Evolutionary conservation across 176 grass and related monocot genomes (phyloP), one percentile per base, ranked within the genome.

Genomic region (Rhynchospora breviuscula): DNA sequence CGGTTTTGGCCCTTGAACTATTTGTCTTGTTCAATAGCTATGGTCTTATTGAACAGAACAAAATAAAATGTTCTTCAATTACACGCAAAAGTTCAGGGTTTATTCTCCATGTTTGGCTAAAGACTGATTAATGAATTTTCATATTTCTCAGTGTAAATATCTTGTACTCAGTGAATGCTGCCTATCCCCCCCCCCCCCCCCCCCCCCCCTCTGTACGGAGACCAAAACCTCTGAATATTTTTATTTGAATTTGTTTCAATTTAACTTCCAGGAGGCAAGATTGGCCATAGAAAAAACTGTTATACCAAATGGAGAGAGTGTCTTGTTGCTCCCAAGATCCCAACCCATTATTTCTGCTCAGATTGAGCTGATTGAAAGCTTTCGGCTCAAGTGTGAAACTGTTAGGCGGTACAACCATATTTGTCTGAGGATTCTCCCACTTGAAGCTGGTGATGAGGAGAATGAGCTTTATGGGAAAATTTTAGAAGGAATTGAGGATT

Each of bases 261-360:
- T 17, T 31, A 77, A 54, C 12, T 91, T 13, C 8, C 79, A 95
- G 93, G 93, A 98, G 71, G 86, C 86, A 31, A 95, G 96, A 86
- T 79, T 95, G 67, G 93, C 93, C 53, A 94, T 98, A 46, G 91
- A 95, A 49, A 89, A 91, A 62, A 79, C 90, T 47, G 93, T 98
- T 82, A 93, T 95, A 26, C 92, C 88, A 21, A 91, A 89, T 71
- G 89, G 91, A 59, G 80, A 98, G 83, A 84, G 79, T 8, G 71
- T 89, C 25, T 59, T 87, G 85, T 87, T 99, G 51, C 86, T 95
- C 26, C 85, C 93, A 4, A 87, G 96, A 63, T 86, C 85, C 19
- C 17, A 87, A 0, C 73, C 51, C 43, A 93, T 92, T 53, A 91
- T 98, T 84, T 85, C 74, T 63, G 81, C 88, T 54, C 96, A 98